Evolutionary conservation across 1,139 yeast species (phyloP).

Genomic region (Blastobotrys persicus): DNA sequence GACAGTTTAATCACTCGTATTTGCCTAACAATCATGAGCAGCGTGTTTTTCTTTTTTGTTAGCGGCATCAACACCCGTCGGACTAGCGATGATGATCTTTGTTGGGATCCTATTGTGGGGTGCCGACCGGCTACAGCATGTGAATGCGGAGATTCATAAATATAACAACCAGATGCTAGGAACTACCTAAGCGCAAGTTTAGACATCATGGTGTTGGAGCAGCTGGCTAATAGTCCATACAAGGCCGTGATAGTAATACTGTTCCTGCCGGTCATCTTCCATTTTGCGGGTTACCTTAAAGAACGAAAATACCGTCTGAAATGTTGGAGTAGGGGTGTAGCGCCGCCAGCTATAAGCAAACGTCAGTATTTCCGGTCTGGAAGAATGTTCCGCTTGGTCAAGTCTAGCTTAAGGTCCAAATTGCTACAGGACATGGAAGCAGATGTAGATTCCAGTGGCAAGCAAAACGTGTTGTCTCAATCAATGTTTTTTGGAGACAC

Average conservation of each 20-base stretch:
- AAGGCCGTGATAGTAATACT: not conserved
- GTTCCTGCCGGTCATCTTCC: not conserved
- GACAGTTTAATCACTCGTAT: too few species aligned
- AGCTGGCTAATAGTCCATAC: not conserved
- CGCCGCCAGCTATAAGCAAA: not conserved
- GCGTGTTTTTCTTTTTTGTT: too few species aligned
- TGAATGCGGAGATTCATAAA: not conserved
- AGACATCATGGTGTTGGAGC: not conserved
- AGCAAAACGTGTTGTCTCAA: conserved; percentile 1
- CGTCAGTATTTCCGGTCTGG: not conserved
- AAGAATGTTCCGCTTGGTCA: not conserved
- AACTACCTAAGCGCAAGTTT: not conserved
- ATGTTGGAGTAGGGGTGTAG: not conserved
- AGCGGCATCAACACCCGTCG: too few species aligned
- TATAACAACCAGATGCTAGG: too few species aligned
- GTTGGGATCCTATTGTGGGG: not conserved
- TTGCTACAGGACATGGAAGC: conserved; percentile 1
- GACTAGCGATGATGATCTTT: too few species aligned
- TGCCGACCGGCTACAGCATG: not conserved
- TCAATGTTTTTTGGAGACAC: conserved; percentile 1
- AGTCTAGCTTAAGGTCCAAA: not conserved
- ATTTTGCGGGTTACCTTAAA: not conserved
- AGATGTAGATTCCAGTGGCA: not conserved
- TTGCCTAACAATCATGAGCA: too few species aligned
- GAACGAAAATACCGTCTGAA: not conserved